Percentiles rank a stretch among this genome's conserved stretches.
Evolutionary conservation across 2,329 filamentous ascomycete genomes (phyloP).

Genomic region (Sclerotinia minor): DNA sequence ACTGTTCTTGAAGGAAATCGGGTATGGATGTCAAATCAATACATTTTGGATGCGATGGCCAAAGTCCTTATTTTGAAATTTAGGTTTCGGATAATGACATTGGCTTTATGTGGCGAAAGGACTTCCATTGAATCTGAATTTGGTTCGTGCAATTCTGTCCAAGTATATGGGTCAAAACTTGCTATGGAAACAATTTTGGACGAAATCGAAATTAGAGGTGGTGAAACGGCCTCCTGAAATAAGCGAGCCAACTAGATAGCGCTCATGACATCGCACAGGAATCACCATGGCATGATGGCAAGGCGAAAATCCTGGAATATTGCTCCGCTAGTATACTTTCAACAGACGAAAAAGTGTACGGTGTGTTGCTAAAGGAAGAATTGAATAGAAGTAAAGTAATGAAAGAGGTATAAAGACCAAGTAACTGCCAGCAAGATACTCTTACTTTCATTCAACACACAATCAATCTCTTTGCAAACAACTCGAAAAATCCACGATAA

Average conservation of each 20-base stretch:
- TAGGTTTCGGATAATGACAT: too few relatives aligned
- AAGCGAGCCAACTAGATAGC: not conserved
- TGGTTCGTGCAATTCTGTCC: not conserved
- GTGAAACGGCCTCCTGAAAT: not conserved
- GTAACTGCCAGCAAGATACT: too few relatives aligned
- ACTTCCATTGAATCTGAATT: not conserved
- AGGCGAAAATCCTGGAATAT: not conserved
- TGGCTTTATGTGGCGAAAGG: not conserved
- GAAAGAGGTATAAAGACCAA: not conserved
- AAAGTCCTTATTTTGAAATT: not conserved
- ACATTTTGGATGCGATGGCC: too few relatives aligned
- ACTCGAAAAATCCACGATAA: too few relatives aligned
- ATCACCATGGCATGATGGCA: not conserved
- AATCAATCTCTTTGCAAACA: not conserved
- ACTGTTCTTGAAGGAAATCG: too few relatives aligned
- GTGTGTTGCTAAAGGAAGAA: not conserved
- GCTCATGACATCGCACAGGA: slow-evolving; percentile 1
- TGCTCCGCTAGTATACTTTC: not conserved
- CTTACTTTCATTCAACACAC: not conserved
- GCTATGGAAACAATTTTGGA: not conserved
- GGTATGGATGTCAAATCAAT: too few relatives aligned
- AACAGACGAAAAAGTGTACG: not conserved
- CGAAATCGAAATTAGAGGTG: not conserved
- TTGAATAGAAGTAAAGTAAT: not conserved
- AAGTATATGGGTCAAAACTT: too few relatives aligned